A percentile compares a stretch with the other conserved stretches of the same genome.
These are phyloP conservation scores for Claviceps sp. DNA, from an alignment of 2,329 filamentous ascomycete genomes.

Conservation along the genomic window DNA sequence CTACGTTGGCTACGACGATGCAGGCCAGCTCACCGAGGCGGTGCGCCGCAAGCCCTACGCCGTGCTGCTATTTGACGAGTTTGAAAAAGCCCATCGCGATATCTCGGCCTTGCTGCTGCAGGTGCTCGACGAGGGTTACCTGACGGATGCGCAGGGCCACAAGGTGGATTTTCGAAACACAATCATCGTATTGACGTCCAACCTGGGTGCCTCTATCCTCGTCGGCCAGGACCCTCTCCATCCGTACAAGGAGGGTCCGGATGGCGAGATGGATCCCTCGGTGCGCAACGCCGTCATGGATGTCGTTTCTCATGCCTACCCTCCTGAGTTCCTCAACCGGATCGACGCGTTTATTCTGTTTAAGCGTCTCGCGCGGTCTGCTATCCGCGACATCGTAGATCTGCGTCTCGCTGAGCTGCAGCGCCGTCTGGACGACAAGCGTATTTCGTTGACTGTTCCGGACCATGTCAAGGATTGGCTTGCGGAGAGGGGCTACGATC, in stretches of 20 bases:
- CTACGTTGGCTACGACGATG: conserved; percentile 94
- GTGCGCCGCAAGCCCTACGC: conserved; percentile 92
- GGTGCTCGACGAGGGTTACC: conserved; percentile 88
- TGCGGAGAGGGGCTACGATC: conserved; percentile 79
- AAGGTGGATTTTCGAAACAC: conserved; percentile 96
- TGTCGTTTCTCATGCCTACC: conserved; percentile 59
- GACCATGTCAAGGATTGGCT: conserved; percentile 72
- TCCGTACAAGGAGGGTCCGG: conserved; percentile 46
- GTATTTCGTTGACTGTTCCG: conserved; percentile 63
- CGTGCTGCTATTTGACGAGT: conserved; percentile 90
- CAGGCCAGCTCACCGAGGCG: conserved; percentile 89
- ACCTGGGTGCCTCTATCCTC: conserved; percentile 84
- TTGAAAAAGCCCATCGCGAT: conserved; percentile 93
- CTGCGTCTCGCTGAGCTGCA: conserved; percentile 82
- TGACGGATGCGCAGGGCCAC: conserved; percentile 90
- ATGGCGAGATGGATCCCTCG: conserved; percentile 57
- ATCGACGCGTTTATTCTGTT: conserved; percentile 97
- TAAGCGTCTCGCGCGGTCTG: conserved; percentile 65
- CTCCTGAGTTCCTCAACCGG: conserved; percentile 91
- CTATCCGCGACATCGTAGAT: conserved; percentile 84
- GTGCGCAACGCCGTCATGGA: conserved; percentile 79
- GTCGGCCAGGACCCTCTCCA: conserved; percentile 58
- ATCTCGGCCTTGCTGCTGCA: conserved; percentile 86
- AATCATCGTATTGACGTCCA: conserved; percentile 90
- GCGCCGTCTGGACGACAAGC: conserved; percentile 65